phyloP scores from a whole-genome alignment of 768 basidiomycete species.

The Auriscalpium orientale region DNA sequence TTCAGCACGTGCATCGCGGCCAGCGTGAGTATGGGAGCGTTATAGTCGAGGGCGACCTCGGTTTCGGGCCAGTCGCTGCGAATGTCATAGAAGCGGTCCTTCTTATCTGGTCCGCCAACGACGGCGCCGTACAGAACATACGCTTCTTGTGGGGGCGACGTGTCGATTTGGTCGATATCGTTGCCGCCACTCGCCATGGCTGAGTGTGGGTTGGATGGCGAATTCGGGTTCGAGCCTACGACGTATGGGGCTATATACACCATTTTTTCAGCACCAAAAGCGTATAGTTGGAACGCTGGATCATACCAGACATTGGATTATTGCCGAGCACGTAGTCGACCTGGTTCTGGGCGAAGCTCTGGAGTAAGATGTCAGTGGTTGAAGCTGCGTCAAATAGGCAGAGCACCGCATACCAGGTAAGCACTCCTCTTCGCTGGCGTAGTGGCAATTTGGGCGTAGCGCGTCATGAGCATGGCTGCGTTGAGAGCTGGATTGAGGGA shows the following conservation, averaged over 20 bases:
- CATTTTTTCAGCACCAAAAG: background rate
- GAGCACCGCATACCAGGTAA: conserved; percentile 45
- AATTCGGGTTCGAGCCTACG: conserved; percentile 85
- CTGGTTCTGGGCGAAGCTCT: conserved; percentile 73
- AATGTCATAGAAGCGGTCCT: conserved; percentile 76
- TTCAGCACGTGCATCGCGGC: conserved; percentile 71
- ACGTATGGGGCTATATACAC: conserved; percentile 60
- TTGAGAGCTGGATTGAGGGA: conserved; percentile 85
- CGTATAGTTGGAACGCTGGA: background rate
- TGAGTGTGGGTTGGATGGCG: conserved; percentile 85
- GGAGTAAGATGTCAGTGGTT: conserved; percentile 6
- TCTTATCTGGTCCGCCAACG: conserved; percentile 76
- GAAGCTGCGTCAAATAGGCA: background rate
- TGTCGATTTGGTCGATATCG: conserved; percentile 62
- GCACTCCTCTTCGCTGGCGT: conserved; percentile 44
- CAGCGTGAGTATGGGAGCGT: conserved; percentile 83
- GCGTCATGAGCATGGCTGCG: conserved; percentile 72
- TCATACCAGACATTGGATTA: conserved; percentile 80
- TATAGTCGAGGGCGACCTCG: conserved; percentile 86
- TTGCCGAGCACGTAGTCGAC: conserved; percentile 78
- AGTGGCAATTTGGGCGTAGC: conserved; percentile 71
- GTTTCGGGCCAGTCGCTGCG: conserved; percentile 86
- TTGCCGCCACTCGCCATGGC: conserved; percentile 82
- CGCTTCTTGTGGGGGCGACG: conserved; percentile 60
- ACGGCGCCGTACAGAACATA: conserved; percentile 83